Evolutionary conservation across 1,284 basidiomycete species (phyloP).

Genomic region (Malassezia obtusa): DNA sequence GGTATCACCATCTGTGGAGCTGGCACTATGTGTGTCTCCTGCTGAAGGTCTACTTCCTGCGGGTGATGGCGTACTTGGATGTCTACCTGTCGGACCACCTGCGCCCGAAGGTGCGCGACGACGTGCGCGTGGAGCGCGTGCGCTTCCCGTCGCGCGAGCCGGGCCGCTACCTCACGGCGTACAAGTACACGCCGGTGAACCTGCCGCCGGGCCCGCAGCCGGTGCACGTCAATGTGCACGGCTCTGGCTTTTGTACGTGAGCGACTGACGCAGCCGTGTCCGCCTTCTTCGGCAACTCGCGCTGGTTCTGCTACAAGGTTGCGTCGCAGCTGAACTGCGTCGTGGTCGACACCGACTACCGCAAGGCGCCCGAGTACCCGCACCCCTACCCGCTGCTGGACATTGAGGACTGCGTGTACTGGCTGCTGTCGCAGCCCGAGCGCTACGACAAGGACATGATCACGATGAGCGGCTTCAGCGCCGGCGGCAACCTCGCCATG

Average conservation of each 20-base stretch:
- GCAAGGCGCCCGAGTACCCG: conserved; percentile 40
- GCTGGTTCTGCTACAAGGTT: conserved; percentile 21
- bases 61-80: conserved; percentile 3
- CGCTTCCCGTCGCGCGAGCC: conserved; percentile 24
- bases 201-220: conserved; percentile 15
- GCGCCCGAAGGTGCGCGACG: conserved; percentile 8
- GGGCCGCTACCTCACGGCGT: conserved; percentile 22
- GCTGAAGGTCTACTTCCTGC: conserved; percentile 7
- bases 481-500: conserved; percentile 37
- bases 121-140: conserved; percentile 15
- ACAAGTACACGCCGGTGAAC: conserved; percentile 24
- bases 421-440: conserved; percentile 20
- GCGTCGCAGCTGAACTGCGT: conserved; percentile 9
- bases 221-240: conserved; percentile 24
- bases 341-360: conserved; percentile 17
- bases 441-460: conserved; percentile 22
- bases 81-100: conserved; percentile 11
- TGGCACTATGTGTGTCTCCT: conserved; percentile 2
- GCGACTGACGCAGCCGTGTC: conserved; percentile 14
- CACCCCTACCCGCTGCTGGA: conserved; percentile 31
- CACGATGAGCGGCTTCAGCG: conserved; percentile 34
- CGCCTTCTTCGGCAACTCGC: conserved; percentile 15
- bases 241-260: conserved; percentile 20
- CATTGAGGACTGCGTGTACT: conserved; percentile 21
- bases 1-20: not conserved